Evolutionary conservation across 768 basidiomycete species (phyloP).

Genomic region (Mycena floridula): DNA sequence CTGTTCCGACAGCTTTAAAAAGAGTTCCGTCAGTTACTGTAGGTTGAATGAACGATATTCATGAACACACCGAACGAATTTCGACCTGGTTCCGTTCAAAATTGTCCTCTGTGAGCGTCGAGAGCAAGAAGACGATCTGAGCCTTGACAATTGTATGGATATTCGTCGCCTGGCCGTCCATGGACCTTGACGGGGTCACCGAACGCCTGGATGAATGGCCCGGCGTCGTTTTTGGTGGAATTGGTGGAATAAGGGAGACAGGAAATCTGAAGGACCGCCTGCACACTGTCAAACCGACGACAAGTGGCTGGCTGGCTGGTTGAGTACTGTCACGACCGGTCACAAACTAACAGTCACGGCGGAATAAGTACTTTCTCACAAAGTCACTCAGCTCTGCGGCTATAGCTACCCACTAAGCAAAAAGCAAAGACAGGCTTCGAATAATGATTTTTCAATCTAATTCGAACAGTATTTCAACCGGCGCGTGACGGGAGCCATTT

Average conservation of each 20-base stretch:
- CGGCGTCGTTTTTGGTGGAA: slow-evolving; percentile 68
- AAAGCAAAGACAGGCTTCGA: too few species aligned
- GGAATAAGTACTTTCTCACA: too few species aligned
- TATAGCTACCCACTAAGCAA: too few species aligned
- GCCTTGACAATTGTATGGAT: slow-evolving; percentile 93
- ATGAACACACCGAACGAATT: slow-evolving; percentile 79
- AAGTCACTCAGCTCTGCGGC: too few species aligned
- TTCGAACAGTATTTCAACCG: too few species aligned
- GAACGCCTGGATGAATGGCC: slow-evolving; percentile 61
- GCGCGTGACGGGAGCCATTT: too few species aligned
- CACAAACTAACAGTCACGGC: too few species aligned
- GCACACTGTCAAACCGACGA: too few species aligned
- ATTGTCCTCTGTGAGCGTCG: slow-evolving; percentile 94
- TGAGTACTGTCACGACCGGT: too few species aligned
- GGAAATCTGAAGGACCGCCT: too few species aligned
- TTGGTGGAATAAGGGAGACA: slow-evolving; percentile 17
- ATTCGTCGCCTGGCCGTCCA: slow-evolving; percentile 82
- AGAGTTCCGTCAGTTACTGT: slow-evolving; percentile 10
- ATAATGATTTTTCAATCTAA: too few species aligned
- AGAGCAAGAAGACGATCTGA: slow-evolving; percentile 96
- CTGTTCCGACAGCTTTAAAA: slow-evolving; percentile 82
- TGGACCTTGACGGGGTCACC: slow-evolving; percentile 76
- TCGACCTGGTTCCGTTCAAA: slow-evolving; percentile 92
- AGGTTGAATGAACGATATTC: slow-evolving; percentile 8
- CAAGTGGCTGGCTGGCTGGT: too few species aligned